These are phyloP conservation scores for Puccinia hordei DNA, from an alignment of 1,284 basidiomycete genomes.

Conservation along the genomic window DNA sequence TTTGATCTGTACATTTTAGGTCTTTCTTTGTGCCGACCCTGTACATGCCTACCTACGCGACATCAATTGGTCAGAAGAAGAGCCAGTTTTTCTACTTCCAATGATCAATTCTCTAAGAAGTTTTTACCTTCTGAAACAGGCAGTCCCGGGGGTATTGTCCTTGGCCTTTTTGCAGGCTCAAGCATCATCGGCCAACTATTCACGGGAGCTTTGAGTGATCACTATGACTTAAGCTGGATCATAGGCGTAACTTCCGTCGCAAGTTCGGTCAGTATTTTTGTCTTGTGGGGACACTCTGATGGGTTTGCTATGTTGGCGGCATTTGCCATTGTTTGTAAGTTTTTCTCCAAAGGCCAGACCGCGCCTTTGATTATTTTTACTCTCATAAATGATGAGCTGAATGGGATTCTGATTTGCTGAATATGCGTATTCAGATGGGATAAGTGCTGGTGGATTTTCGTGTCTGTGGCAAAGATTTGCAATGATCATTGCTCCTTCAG, in stretches of 20 bases:
- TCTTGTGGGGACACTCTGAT: constrained; percentile 34
- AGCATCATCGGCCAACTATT: constrained; percentile 34
- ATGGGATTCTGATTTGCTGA: neutral
- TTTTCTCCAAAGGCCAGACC: too few relatives aligned
- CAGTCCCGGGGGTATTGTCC: constrained; percentile 33
- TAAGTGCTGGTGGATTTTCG: constrained; percentile 47
- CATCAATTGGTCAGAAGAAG: constrained; percentile 29
- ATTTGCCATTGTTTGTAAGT: constrained; percentile 42
- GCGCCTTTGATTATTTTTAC: too few relatives aligned
- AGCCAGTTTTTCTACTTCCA: too few relatives aligned
- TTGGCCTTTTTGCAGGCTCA: constrained; percentile 23
- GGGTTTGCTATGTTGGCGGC: constrained; percentile 33
- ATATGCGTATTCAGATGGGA: constrained; percentile 29
- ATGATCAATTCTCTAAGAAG: neutral
- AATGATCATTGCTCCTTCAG: constrained; percentile 38
- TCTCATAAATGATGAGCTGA: too few relatives aligned
- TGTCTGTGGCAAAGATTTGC: constrained; percentile 44
- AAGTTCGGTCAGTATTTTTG: constrained; percentile 34
- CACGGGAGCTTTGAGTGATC: constrained; percentile 29
- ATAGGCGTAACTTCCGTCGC: constrained; percentile 37
- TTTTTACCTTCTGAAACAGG: constrained; percentile 10
- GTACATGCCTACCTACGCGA: constrained; percentile 40
- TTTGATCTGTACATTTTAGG: neutral
- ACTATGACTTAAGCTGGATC: constrained; percentile 31
- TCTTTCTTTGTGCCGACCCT: constrained; percentile 38